Conservation (phyloP, 164 flowering plant species). For the Nymphaea thermarum region DNA sequence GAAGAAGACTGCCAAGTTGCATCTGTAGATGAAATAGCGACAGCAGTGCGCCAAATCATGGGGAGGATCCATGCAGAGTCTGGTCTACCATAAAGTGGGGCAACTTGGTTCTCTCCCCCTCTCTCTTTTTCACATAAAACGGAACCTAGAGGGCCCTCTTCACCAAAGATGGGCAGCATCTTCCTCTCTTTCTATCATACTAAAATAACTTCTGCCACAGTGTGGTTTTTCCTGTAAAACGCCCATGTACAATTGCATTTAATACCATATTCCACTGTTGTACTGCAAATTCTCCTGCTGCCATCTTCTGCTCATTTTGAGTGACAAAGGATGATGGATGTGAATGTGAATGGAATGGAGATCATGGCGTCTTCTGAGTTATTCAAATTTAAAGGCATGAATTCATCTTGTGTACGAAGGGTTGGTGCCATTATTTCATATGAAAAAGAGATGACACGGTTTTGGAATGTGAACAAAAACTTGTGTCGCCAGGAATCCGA, state of each 20-base stretch:
- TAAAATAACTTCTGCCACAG: neutral
- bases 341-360: neutral
- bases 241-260: neutral
- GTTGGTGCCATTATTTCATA: neutral
- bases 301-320: neutral
- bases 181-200: neutral
- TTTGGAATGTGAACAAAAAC: neutral
- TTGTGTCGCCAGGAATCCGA: neutral
- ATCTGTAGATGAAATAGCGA: conserved; percentile 61
- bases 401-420: neutral
- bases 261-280: neutral
- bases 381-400: neutral
- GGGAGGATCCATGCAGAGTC: conserved; percentile 41
- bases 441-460: neutral
- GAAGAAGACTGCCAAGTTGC: conserved; percentile 58
- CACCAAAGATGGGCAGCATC: neutral
- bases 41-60: conserved; percentile 46
- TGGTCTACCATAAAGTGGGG: neutral
- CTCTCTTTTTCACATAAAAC: neutral
- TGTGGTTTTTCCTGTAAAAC: neutral
- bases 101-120: neutral
- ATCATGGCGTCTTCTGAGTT: neutral
- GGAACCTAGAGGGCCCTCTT: neutral
- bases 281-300: neutral
- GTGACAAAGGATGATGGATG: neutral